These are phyloP conservation scores for Hippophae rhamnoides DNA, from an alignment of 306 rosid genomes.

Conservation along the genomic window DNA sequence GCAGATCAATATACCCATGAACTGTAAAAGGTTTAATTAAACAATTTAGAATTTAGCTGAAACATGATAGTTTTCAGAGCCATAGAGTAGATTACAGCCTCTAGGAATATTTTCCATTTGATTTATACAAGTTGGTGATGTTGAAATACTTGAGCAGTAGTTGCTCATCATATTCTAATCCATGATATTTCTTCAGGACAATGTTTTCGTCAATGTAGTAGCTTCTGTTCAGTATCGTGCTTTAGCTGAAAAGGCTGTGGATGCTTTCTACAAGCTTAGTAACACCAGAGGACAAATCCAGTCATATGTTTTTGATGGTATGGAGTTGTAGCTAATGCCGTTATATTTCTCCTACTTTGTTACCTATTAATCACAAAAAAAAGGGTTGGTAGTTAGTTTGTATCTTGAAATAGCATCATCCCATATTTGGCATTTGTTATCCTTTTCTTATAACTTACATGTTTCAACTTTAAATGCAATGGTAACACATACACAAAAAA, in stretches of 20 bases:
- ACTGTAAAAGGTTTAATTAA: not conserved
- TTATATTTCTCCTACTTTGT: too few relatives aligned
- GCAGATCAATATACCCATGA: not conserved
- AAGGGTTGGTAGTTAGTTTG: too few relatives aligned
- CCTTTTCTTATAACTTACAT: too few relatives aligned
- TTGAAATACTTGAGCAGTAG: not conserved
- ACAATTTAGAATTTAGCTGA: not conserved
- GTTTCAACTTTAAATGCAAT: too few relatives aligned
- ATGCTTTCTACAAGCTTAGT: conserved; percentile 52
- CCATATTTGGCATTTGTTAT: too few relatives aligned
- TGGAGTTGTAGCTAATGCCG: conserved; percentile 10
- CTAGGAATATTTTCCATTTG: not conserved
- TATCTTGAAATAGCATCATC: too few relatives aligned
- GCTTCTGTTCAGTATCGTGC: conserved; percentile 55
- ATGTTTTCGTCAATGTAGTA: conserved; percentile 48
- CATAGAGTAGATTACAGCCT: not conserved
- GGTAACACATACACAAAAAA: too few relatives aligned
- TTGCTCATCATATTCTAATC: conserved; percentile 8
- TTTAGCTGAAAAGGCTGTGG: conserved; percentile 34
- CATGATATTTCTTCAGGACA: conserved; percentile 29
- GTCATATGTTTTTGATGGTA: conserved; percentile 53
- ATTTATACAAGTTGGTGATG: not conserved
- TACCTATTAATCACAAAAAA: too few relatives aligned
- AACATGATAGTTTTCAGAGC: not conserved
- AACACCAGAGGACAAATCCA: conserved; percentile 49